A percentile compares a stretch with the other conserved stretches of the same genome.
phyloP scores from a whole-genome alignment of 75 land plant species.

The Pinus taeda region DNA sequence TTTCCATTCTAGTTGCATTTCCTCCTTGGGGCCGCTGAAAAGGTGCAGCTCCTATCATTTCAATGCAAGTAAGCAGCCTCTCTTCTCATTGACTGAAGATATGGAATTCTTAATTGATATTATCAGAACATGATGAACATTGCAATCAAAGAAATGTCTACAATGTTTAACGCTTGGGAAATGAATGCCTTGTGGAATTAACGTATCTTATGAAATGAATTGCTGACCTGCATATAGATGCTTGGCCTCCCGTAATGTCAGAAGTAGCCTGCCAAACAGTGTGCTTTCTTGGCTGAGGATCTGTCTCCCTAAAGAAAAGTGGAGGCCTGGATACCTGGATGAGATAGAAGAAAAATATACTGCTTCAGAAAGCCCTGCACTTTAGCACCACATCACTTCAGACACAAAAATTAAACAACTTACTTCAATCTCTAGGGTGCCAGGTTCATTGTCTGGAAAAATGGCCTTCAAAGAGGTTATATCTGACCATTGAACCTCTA shows the following conservation, averaged over 20 bases:
- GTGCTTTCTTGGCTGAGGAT: slow-evolving; percentile 88
- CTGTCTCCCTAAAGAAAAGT: slow-evolving; percentile 78
- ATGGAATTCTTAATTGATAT: background rate
- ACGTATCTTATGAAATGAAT: no score
- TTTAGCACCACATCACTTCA: no score
- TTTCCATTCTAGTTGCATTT: no score
- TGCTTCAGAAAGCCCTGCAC: no score
- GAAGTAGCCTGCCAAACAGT: slow-evolving; percentile 83
- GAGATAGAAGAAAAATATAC: no score
- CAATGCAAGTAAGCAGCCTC: no score
- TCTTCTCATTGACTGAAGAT: no score
- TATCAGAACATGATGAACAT: background rate
- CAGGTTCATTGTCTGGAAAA: slow-evolving; percentile 44
- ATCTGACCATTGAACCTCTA: slow-evolving; percentile 91
- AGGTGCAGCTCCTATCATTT: no score
- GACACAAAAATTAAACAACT: no score
- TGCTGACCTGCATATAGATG: slow-evolving; percentile 51
- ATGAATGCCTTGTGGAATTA: slow-evolving; percentile 1
- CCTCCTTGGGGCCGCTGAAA: no score
- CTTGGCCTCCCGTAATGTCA: slow-evolving; percentile 81
- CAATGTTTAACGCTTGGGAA: no score
- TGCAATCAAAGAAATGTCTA: no score
- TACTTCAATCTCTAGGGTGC: slow-evolving; percentile 56
- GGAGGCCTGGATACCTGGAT: slow-evolving; percentile 79
- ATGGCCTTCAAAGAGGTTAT: slow-evolving; percentile 59